Evolutionary conservation across 1,284 basidiomycete species (phyloP).

Genomic region (Fomitopsis palustris): DNA sequence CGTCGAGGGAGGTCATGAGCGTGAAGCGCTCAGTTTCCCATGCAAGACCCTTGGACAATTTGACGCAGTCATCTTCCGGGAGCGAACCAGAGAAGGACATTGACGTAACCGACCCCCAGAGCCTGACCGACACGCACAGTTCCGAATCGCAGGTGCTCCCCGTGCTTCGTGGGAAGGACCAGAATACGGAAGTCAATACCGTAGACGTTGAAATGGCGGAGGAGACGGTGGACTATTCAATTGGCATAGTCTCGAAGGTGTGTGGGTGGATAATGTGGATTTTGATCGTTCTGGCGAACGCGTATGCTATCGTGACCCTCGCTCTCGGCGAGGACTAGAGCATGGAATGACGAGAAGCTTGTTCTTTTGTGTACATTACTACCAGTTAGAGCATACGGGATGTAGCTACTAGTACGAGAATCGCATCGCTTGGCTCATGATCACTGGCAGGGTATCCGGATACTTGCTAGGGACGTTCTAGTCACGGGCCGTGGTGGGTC

Average conservation of each 20-base stretch:
- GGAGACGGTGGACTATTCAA: conserved; percentile 58
- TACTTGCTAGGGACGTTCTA: no score
- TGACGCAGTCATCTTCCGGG: not conserved
- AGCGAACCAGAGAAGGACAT: not conserved
- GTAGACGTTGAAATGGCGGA: conserved; percentile 14
- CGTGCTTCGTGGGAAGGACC: not conserved
- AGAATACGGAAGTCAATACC: not conserved
- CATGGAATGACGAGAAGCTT: not conserved
- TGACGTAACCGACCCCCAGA: not conserved
- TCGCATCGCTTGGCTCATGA: no score
- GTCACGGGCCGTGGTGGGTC: no score
- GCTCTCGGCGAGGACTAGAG: conserved; percentile 29
- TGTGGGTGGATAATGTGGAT: conserved; percentile 64
- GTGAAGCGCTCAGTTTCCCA: conserved; percentile 33
- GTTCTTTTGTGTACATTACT: no score
- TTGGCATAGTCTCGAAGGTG: conserved; percentile 47
- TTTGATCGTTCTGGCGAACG: conserved; percentile 67
- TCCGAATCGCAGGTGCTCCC: not conserved
- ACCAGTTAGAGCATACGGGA: no score
- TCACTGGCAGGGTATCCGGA: no score
- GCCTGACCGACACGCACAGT: not conserved
- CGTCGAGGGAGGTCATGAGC: conserved; percentile 67
- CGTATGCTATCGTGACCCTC: conserved; percentile 57
- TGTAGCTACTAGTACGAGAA: no score
- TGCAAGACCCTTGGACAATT: not conserved